These are phyloP conservation scores for Epichloe elymi DNA, from an alignment of 2,329 filamentous ascomycete species.

Conservation along the genomic window DNA sequence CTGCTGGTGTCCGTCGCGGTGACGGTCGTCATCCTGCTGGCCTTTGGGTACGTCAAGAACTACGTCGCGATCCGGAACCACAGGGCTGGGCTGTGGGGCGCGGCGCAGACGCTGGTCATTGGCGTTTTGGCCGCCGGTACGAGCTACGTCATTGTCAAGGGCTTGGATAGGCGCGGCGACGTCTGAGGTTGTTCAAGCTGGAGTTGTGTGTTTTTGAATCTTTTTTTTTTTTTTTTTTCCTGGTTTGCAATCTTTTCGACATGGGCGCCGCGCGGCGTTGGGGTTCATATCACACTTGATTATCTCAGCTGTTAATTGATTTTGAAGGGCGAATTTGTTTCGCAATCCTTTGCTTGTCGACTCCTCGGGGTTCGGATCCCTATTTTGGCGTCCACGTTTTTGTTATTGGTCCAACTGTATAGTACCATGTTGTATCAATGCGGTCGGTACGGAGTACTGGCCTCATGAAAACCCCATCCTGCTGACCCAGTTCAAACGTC, in stretches of 20 bases:
- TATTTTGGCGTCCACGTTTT: too few relatives aligned
- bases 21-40: constrained; percentile 46
- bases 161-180: constrained; percentile 28
- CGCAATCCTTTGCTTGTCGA: too few relatives aligned
- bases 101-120: constrained; percentile 50
- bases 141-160: constrained; percentile 48
- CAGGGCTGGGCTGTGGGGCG: constrained; percentile 39
- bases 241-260: background rate
- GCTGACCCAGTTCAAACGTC: too few relatives aligned
- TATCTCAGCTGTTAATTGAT: too few relatives aligned
- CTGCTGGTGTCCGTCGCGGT: constrained; percentile 47
- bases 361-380: too few relatives aligned
- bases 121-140: constrained; percentile 53
- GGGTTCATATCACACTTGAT: background rate
- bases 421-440: too few relatives aligned
- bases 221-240: background rate
- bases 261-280: background rate
- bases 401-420: too few relatives aligned
- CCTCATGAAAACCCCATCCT: too few relatives aligned
- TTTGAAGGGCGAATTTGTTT: rapidly evolving
- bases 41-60: constrained; percentile 55
- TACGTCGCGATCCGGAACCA: constrained; percentile 38
- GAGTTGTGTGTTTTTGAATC: too few relatives aligned
- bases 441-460: too few relatives aligned
- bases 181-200: background rate